phyloP scores from a whole-genome alignment of 148 eudicot genomes.

The Rhododendron williamsianum region DNA sequence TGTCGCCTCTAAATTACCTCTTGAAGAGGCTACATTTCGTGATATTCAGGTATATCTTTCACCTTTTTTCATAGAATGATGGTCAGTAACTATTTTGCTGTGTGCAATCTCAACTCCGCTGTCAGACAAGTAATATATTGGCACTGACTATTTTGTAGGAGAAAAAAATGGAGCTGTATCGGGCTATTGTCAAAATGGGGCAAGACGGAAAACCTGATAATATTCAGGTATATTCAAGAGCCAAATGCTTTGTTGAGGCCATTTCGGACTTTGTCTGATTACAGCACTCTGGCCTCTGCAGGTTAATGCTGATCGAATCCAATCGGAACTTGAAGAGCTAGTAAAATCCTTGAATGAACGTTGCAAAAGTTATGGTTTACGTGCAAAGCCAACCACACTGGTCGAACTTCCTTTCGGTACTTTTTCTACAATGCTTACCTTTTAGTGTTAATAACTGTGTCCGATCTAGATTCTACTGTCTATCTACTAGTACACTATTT shows the following conservation, averaged over 20 bases:
- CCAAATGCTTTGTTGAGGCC: slow-evolving; percentile 9
- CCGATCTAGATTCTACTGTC: not conserved
- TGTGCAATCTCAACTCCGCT: not conserved
- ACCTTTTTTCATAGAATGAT: slow-evolving; percentile 4
- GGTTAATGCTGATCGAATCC: slow-evolving; percentile 64
- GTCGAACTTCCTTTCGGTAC: slow-evolving; percentile 98
- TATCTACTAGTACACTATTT: not conserved
- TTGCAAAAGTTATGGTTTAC: slow-evolving; percentile 94
- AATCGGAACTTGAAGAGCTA: slow-evolving; percentile 70
- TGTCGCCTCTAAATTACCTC: slow-evolving; percentile 86
- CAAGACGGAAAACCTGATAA: slow-evolving; percentile 41
- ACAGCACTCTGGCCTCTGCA: slow-evolving; percentile 16
- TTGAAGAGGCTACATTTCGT: slow-evolving; percentile 95
- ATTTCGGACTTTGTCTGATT: slow-evolving; percentile 9
- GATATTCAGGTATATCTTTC: slow-evolving; percentile 76
- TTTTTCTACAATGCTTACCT: slow-evolving; percentile 8
- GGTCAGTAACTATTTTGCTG: not conserved
- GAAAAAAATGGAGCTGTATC: slow-evolving; percentile 56
- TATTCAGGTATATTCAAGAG: slow-evolving; percentile 28
- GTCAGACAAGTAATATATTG: slow-evolving; percentile 4
- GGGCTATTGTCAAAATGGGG: slow-evolving; percentile 47
- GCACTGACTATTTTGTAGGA: slow-evolving; percentile 29
- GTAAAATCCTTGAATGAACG: slow-evolving; percentile 83
- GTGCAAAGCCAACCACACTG: slow-evolving; percentile 77
- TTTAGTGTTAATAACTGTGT: not conserved